Evolutionary conservation across 208 protist genomes (phyloP), one percentile per base, ranked within the genome.

Genomic region (Leishmania martiniquensis): DNA sequence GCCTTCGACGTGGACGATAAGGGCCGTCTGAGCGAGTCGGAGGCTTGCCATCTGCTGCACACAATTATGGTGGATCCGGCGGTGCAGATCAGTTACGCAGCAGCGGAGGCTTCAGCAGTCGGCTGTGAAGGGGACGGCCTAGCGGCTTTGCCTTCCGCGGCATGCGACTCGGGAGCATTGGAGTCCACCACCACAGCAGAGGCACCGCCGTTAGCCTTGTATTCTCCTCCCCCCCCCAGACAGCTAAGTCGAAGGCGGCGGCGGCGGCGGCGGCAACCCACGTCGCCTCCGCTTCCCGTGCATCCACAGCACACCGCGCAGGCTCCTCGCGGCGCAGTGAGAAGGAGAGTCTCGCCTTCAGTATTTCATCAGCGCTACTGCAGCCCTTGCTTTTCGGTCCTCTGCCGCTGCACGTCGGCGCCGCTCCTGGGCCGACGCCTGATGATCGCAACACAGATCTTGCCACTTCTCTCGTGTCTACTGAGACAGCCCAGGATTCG

Each of bases 11-110:
- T 83, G 20, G 85, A 89, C 68, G 83, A 84, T 78, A 83, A 88
- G 57, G 73, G 71, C 67, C 77, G 75, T 44, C 81, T 95, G 37
- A 87, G 78, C 65, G 79, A 84, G 54, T 39, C 66, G 47, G 87
- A 93, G 65, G 91, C 93, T 57, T 78, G 71, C 17, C 67, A 81
- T 15, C 62, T 95, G 20, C 39, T 95, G 17, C 92, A 93, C 72
- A 89, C 88, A 1, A 85, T 95, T 69, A 93, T 93, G 87, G 85
- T 93, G 37, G 91, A 95, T 65, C 86, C 87, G 3, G 77, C 72
- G 1, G 91, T 95, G 45, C 87, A 90, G 77, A 63, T 95, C 52
- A 32, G 20, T 22, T 78, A 39, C 72, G 22, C 68, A 1, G 63
- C 10, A 0, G 7, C 34, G 4, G 17, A 13, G 34, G 42, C 13